Conservation (phyloP, 2,329 filamentous ascomycete species). For the Pezicula carpinea region DNA sequence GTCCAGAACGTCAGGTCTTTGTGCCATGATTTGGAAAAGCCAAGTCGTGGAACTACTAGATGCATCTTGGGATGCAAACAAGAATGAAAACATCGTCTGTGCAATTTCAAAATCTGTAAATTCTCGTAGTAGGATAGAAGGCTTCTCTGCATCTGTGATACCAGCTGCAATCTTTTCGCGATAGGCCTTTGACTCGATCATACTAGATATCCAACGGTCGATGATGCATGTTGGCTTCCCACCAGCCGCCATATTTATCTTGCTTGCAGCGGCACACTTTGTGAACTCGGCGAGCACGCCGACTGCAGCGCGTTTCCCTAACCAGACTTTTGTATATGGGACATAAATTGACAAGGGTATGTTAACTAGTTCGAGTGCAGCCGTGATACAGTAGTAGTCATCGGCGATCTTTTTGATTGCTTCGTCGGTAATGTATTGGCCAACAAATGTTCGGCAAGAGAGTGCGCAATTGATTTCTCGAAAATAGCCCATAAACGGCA, state of each 20-base stretch:
- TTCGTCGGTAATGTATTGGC: conserved; percentile 70
- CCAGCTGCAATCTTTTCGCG: conserved; percentile 59
- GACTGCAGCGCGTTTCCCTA: conserved; percentile 70
- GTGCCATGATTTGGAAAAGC: conserved; percentile 47
- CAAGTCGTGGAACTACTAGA: conserved; percentile 49
- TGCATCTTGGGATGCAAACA: conserved; percentile 50
- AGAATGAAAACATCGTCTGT: conserved; percentile 47
- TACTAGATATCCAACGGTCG: conserved; percentile 70
- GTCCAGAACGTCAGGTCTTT: conserved; percentile 43
- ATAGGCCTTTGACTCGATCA: conserved; percentile 68
- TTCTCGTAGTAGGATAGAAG: conserved; percentile 42
- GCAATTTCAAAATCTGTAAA: conserved; percentile 46
- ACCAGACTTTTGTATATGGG: conserved; percentile 72
- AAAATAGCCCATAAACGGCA: conserved; percentile 67
- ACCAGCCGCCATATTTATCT: conserved; percentile 65
- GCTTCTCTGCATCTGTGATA: conserved; percentile 35
- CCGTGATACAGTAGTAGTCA: conserved; percentile 75
- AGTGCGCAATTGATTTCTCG: conserved; percentile 75
- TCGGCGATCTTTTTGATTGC: conserved; percentile 71
- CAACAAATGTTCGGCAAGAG: conserved; percentile 75
- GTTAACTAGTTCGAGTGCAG: conserved; percentile 75
- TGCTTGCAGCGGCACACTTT: conserved; percentile 67
- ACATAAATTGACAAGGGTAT: conserved; percentile 65
- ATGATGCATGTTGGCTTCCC: conserved; percentile 68
- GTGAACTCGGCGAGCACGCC: conserved; percentile 67